Conservation (phyloP, 2,329 filamentous ascomycete genomes). For the Diaporthe nobilis region DNA sequence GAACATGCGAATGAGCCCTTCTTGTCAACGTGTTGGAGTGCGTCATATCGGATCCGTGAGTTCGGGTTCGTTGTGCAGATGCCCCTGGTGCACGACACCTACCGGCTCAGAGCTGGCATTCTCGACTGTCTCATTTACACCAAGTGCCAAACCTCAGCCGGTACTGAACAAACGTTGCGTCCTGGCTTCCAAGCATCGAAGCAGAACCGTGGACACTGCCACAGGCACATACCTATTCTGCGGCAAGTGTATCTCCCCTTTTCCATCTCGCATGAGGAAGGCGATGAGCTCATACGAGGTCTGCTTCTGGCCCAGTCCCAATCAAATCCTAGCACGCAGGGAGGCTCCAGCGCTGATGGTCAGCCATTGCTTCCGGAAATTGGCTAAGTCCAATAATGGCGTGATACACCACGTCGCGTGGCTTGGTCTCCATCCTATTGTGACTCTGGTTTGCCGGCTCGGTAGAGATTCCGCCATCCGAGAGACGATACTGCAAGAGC, state of each 20-base stretch:
- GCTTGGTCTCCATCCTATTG: conserved; percentile 15
- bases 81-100: background rate
- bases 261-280: background rate
- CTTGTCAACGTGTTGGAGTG: background rate
- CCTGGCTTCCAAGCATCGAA: background rate
- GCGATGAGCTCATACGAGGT: conserved; percentile 7
- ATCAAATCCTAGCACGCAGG: background rate
- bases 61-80: background rate
- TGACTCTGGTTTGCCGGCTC: conserved; percentile 15
- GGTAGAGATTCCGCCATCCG: conserved; percentile 26
- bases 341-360: conserved; percentile 2
- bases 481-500: conserved; percentile 1
- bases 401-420: conserved; percentile 37
- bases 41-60: background rate
- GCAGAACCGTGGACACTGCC: background rate
- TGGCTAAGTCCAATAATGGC: conserved; percentile 24
- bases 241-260: background rate
- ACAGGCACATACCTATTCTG: background rate
- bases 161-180: background rate
- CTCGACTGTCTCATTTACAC: background rate
- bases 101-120: background rate
- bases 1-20: background rate
- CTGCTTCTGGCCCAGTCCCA: background rate
- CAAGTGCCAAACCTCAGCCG: background rate
- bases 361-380: conserved; percentile 10